These are phyloP conservation scores for Paraconiothyrium brasiliense DNA, from an alignment of 2,329 filamentous ascomycete genomes.

Conservation along the genomic window DNA sequence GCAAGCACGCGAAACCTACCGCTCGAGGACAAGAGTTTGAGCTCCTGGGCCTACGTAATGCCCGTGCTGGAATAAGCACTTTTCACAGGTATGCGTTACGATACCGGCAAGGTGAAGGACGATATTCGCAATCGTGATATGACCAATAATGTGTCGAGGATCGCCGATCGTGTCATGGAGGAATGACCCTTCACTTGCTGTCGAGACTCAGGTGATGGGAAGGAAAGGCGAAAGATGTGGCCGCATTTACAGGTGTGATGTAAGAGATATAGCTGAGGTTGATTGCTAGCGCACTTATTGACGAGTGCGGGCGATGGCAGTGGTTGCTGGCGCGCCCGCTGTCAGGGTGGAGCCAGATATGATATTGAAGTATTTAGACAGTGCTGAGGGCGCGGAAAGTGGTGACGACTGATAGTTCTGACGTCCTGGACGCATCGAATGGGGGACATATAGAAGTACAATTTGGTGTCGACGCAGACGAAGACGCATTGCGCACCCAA, in stretches of 20 bases:
- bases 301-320: constrained; percentile 30
- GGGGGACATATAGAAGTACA: constrained; percentile 55
- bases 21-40: not conserved
- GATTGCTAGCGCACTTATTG: constrained; percentile 36
- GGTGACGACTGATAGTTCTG: constrained; percentile 49
- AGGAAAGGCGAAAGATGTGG: constrained; percentile 10
- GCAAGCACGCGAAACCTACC: not conserved
- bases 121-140: not conserved
- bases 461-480: constrained; percentile 52
- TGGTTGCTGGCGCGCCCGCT: constrained; percentile 41
- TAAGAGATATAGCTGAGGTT: constrained; percentile 33
- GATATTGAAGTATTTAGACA: constrained; percentile 48
- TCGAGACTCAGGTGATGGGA: not conserved
- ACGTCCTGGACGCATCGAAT: constrained; percentile 49
- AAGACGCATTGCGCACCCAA: constrained; percentile 48
- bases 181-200: constrained; percentile 4
- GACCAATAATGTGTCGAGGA: not conserved
- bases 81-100: not conserved
- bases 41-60: not conserved
- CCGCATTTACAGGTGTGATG: constrained; percentile 19
- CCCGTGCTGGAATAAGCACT: too few species aligned
- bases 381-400: constrained; percentile 45
- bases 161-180: not conserved
- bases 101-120: not conserved
- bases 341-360: constrained; percentile 37